phyloP scores from a whole-genome alignment of 108 stramenopile genomes.

The Discostella pseudostelligera region DNA sequence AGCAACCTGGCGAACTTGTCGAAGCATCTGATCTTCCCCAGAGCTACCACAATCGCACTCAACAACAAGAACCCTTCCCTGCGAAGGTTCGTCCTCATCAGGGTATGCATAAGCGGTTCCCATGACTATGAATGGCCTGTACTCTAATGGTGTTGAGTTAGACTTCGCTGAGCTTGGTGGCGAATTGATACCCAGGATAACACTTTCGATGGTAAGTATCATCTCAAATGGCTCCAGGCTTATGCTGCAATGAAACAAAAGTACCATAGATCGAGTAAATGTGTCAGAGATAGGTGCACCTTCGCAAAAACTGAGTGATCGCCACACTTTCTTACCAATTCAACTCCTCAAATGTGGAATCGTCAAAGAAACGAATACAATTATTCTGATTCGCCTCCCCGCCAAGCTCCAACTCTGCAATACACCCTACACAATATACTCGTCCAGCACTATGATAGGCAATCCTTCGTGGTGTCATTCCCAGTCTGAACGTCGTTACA shows the following conservation, averaged over 20 bases:
- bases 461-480: slow-evolving; percentile 91
- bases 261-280: not conserved
- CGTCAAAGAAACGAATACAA: slow-evolving; percentile 87
- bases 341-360: slow-evolving; percentile 85
- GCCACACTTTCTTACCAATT: slow-evolving; percentile 46
- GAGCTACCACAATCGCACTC: slow-evolving; percentile 53
- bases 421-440: slow-evolving; percentile 83
- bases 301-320: not conserved
- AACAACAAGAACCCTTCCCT: slow-evolving; percentile 89
- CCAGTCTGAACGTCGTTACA: slow-evolving; percentile 89
- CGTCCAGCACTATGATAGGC: slow-evolving; percentile 76
- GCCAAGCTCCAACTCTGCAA: slow-evolving; percentile 65
- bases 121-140: slow-evolving; percentile 76
- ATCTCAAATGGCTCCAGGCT: slow-evolving; percentile 85
- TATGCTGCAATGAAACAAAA: slow-evolving; percentile 43
- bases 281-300: not conserved
- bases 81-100: slow-evolving; percentile 93
- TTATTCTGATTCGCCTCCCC: slow-evolving; percentile 76
- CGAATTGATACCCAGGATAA: slow-evolving; percentile 36
- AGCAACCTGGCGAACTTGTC: slow-evolving; percentile 58
- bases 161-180: slow-evolving; percentile 18
- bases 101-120: slow-evolving; percentile 90
- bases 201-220: slow-evolving; percentile 73
- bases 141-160: slow-evolving; percentile 18
- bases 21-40: slow-evolving; percentile 25